Evolutionary conservation across 306 rosid genomes (phyloP).

Genomic region (Lathyrus aphaca): DNA sequence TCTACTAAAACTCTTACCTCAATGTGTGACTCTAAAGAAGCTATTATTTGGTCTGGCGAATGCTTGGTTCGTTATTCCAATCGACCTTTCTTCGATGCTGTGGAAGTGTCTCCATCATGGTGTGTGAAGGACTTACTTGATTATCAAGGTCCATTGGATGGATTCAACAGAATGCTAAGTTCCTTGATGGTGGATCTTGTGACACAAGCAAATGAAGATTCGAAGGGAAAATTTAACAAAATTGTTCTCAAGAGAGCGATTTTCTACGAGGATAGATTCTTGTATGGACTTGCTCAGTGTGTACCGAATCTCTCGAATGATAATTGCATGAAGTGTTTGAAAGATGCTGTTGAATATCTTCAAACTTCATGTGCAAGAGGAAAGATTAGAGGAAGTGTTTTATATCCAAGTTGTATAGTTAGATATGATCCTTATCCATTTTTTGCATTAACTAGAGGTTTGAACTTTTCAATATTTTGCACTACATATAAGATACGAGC

Average conservation of each 20-base stretch:
- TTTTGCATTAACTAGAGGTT: constrained; percentile 26
- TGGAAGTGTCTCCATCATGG: constrained; percentile 27
- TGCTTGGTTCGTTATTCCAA: constrained; percentile 37
- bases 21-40: constrained; percentile 35
- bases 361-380: constrained; percentile 37
- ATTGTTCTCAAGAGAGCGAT: neutral
- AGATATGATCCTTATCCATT: constrained; percentile 38
- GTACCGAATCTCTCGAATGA: constrained; percentile 29
- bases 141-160: constrained; percentile 10
- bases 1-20: constrained; percentile 19
- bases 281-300: constrained; percentile 42
- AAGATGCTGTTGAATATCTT: constrained; percentile 34
- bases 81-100: constrained; percentile 5
- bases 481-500: neutral
- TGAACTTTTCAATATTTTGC: constrained; percentile 5
- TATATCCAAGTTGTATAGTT: constrained; percentile 41
- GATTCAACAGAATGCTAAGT: constrained; percentile 14
- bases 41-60: constrained; percentile 35
- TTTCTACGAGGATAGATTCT: neutral
- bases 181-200: constrained; percentile 32
- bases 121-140: constrained; percentile 16
- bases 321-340: constrained; percentile 22
- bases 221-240: neutral
- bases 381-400: constrained; percentile 36
- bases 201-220: neutral